Evolutionary conservation across 2,329 filamentous ascomycete species (phyloP), one percentile per base, ranked within the genome.

Genomic region (Trichocomaceae sp.): DNA sequence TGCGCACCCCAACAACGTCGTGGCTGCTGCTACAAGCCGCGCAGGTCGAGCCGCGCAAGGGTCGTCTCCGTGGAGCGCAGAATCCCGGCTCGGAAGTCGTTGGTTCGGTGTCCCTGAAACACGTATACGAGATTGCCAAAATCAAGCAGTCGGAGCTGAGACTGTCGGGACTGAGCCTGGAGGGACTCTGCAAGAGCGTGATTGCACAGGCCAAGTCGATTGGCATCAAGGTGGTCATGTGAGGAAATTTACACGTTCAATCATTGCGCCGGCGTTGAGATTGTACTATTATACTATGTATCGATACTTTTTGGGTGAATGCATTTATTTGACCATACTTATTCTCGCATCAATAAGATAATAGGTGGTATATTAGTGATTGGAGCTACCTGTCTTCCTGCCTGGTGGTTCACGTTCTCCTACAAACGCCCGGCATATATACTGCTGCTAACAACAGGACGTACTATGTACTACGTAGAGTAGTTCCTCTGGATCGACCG

Each of bases 91-190:
- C 85, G 58, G 89, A 95, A 62, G 83, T 77, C 7, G 83, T 95
- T n/a, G 93, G 92, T 56, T 86, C 83, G 3, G 81, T 99, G 54
- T 93, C 87, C 65, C 75, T 99, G 66, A 99, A 99, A 79, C 93
- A 99, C 75, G 78, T 99, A 20, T 97, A 90, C 75, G 92, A 97
- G 76, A 97, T 99, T 72, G 93, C 93, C 61, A 91, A 89, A 79
- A 95, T 99, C 67, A 99, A 99, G 81, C 86, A 89, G 62, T 77
- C 80, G 52, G 88, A 93, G 73, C 75, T 85, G 58, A 80, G 88
- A 56, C 72, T 92, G 59, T 89, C 87, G 2, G 88, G 87, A 1
- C 69, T 89, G 63, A 79, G 82, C 47, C 72, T 91, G 52, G 79
- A 90, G 69, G 85, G 85, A 1, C 66, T 92, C 26, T 90, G 87